Conservation (phyloP, 2,329 filamentous ascomycete species). For the Corinectria fuckeliana region DNA sequence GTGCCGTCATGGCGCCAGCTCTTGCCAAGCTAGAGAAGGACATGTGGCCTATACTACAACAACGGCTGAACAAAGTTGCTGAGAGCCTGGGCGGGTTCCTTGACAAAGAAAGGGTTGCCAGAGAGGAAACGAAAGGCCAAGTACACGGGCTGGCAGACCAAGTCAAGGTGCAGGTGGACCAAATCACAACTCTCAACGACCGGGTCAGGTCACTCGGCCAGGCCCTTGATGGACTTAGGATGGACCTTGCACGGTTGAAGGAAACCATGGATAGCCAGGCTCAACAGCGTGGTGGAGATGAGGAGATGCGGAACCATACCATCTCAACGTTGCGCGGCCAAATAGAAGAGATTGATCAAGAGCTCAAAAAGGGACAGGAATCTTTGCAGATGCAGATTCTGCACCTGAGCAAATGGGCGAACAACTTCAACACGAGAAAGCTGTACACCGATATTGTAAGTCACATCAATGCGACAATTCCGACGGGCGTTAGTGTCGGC, state of each 20-base stretch:
- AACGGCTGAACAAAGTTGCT: slow-evolving; percentile 11
- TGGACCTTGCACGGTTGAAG: not conserved
- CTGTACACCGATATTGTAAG: slow-evolving; percentile 50
- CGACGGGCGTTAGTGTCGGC: slow-evolving; percentile 19
- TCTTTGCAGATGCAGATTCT: slow-evolving; percentile 46
- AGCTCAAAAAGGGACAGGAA: slow-evolving; percentile 35
- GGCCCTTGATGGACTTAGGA: not conserved
- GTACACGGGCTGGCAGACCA: not conserved
- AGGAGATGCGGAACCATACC: not conserved
- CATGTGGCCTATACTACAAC: slow-evolving; percentile 5
- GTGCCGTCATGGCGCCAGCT: slow-evolving; percentile 13
- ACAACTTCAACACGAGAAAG: slow-evolving; percentile 53
- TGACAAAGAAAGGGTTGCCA: slow-evolving; percentile 25
- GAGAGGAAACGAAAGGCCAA: slow-evolving; percentile 16
- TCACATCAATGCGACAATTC: slow-evolving; percentile 42
- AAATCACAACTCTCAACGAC: not conserved
- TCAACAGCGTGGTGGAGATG: slow-evolving; percentile 9
- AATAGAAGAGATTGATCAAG: slow-evolving; percentile 21
- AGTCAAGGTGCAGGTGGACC: not conserved
- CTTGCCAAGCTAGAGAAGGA: slow-evolving; percentile 14
- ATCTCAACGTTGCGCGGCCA: slow-evolving; percentile 6
- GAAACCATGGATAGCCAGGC: not conserved
- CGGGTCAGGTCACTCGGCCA: slow-evolving; percentile 4
- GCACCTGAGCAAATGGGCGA: slow-evolving; percentile 55
- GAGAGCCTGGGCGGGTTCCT: slow-evolving; percentile 27